These are phyloP conservation scores for Lactarius psammicola DNA, from an alignment of 768 basidiomycete species.

Conservation along the genomic window DNA sequence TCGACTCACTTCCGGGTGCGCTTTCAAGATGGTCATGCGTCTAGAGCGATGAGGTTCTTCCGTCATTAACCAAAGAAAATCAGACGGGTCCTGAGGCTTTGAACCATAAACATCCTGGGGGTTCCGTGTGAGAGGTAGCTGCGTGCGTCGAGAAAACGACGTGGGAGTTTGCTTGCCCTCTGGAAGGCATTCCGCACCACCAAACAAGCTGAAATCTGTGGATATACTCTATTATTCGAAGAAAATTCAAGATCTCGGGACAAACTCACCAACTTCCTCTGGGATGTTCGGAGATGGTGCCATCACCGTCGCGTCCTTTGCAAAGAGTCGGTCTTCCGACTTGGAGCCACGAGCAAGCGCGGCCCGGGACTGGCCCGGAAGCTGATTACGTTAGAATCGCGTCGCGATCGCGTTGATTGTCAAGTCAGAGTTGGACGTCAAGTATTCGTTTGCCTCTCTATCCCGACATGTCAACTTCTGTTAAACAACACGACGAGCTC, in stretches of 20 bases:
- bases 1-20: constrained; percentile 78
- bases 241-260: neutral
- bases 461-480: constrained; percentile 11
- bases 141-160: constrained; percentile 49
- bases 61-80: constrained; percentile 96
- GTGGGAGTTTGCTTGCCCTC: constrained; percentile 47
- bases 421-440: neutral
- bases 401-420: constrained; percentile 6
- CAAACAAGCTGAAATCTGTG: constrained; percentile 74
- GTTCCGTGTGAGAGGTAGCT: constrained; percentile 44
- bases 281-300: constrained; percentile 27
- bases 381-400: constrained; percentile 25
- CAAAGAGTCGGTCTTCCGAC: neutral
- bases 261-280: constrained; percentile 21
- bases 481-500: constrained; percentile 65
- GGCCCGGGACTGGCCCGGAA: neutral
- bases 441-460: neutral
- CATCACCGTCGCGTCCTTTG: constrained; percentile 12
- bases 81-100: constrained; percentile 71
- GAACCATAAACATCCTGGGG: constrained; percentile 44
- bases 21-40: constrained; percentile 86
- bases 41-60: constrained; percentile 95
- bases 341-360: neutral
- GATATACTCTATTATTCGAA: neutral
- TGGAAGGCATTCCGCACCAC: constrained; percentile 75